phyloP scores from a whole-genome alignment of 305 asterid species.

The Fraxinus velutina region DNA sequence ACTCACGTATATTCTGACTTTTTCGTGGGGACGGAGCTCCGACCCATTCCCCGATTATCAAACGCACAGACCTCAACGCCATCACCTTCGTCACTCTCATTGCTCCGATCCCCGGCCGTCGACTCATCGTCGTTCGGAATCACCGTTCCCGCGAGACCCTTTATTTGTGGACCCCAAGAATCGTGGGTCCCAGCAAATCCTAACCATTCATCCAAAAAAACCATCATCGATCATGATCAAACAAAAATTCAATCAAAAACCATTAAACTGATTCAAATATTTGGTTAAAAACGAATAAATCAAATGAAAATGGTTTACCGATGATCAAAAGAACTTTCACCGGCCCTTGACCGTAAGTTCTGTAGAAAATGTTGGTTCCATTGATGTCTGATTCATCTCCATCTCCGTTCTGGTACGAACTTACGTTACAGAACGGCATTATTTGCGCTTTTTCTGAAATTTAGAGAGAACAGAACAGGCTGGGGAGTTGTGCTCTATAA shows the following conservation, averaged over 20 bases:
- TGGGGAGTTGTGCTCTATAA: background rate
- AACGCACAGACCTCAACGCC: constrained; percentile 77
- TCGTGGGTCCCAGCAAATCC: constrained; percentile 96
- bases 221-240: constrained; percentile 21
- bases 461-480: constrained; percentile 25
- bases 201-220: constrained; percentile 23
- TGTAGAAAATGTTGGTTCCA: constrained; percentile 64
- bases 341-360: constrained; percentile 80
- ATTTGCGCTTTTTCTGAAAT: background rate
- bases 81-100: constrained; percentile 31
- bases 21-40: constrained; percentile 77
- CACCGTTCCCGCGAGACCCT: constrained; percentile 61
- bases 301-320: constrained; percentile 42
- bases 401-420: constrained; percentile 33
- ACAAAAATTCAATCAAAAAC: constrained; percentile 25
- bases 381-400: constrained; percentile 33
- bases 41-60: constrained; percentile 95
- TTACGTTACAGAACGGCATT: constrained; percentile 79
- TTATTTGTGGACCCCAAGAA: constrained; percentile 83
- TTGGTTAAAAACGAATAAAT: background rate
- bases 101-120: constrained; percentile 39
- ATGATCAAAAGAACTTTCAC: constrained; percentile 79
- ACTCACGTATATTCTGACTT: constrained; percentile 50
- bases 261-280: constrained; percentile 11
- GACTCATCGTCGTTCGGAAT: constrained; percentile 59